Base-by-base conservation (phyloP, 2,329 filamentous ascomycete species). In the Ascochyta clinopodiicola region DNA sequence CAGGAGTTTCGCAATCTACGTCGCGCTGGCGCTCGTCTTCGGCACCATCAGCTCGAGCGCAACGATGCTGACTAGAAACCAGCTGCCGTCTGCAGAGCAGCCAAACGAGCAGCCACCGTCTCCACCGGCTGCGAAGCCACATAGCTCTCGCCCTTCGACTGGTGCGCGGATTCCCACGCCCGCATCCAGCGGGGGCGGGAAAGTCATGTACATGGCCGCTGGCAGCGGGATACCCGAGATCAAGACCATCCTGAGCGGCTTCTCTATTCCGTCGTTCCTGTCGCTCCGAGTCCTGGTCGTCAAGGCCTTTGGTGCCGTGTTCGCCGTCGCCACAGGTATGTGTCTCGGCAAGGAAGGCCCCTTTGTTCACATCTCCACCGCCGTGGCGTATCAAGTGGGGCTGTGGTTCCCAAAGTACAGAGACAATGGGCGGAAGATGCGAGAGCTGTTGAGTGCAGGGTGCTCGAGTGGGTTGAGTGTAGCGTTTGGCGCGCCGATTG, bases 331-430 rank as follows among this genome's bases (percentile, higher is more conserved):
- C 0, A 84, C 83, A 1, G 83, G 83, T 13, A 83, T 86, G 81
- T 85, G 81, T 62, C 70, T 87, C 4, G 85, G 85, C 0, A 86
- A 87, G 72, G 84, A 87, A 77, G 84, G 84, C 0, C 84, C 84
- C 0, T 86, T 86, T 59, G 83, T 87, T 1, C 84, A 86, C 67
- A 86, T 86, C 32, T 83, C 82, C 0, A 84, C 84, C 2, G 86
- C 83, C 61, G 80, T 84, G 0, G 83, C 83, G 7, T 81, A 84
- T 60, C 74, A 86, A 2, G 78, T 85, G 0, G 81, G 79, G 8
- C 77, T 66, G 17, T 56, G 72, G n/a, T 82, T 86, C 38, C 80
- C 82, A 0, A 86, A 86, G 62, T 86, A 86, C 64, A 71, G 75
- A n/a, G 75, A 81, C 8, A 86, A 86, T 65, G 81, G 81, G 8